Evolutionary conservation across 2,329 filamentous ascomycete species (phyloP), one percentile per base, ranked within the genome.

Genomic region (Kalmusia sp.): DNA sequence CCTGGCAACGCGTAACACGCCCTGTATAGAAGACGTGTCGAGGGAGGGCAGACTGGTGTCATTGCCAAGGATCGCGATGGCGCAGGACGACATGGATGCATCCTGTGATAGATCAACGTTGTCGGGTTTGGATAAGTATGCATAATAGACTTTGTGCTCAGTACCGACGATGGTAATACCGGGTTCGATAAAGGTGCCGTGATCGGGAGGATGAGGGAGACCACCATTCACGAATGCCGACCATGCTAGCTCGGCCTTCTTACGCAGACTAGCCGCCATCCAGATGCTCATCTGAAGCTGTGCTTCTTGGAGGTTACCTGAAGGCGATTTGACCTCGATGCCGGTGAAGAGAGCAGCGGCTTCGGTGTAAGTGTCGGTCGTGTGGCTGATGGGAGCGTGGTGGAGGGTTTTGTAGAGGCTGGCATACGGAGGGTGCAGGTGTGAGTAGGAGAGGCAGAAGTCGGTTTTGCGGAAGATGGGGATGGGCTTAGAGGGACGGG

Each of bases 371-470:
- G 25, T 33, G 55, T 76, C 19, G 41, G 52, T 25, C 49, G 59
- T n/a, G 19, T 56, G 34, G 21, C 15, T 33, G 12, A 50, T 39
- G 15, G 52, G 52, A 11, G 38, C 49, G 46, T 51, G 43, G 38
- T 53, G 33, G 38, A 59, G 45, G 14, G 33, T 25, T 24, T 47
- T 44, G 30, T 59, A 62, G 17, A 62, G 41, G 9, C 24, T 52
- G 28, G 15, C 24, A 52, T 49, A 59, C 24, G 48, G 17, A 4
- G 46, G 57, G 27, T 55, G 5, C 31, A 56, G 43, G 45, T 59
- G 31, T 11, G 54, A 62, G 54, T 58, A 61, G 17, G 28, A 57
- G 30, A 59, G 53, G 49, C 37, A 54, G 34, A 55, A 58, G 40
- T 55, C 28, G 33, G 56, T 59, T 37, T 57, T 62, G 35, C 54